These are phyloP conservation scores for Scutellaria barbata DNA, from an alignment of 257 asterid genomes.

Conservation along the genomic window DNA sequence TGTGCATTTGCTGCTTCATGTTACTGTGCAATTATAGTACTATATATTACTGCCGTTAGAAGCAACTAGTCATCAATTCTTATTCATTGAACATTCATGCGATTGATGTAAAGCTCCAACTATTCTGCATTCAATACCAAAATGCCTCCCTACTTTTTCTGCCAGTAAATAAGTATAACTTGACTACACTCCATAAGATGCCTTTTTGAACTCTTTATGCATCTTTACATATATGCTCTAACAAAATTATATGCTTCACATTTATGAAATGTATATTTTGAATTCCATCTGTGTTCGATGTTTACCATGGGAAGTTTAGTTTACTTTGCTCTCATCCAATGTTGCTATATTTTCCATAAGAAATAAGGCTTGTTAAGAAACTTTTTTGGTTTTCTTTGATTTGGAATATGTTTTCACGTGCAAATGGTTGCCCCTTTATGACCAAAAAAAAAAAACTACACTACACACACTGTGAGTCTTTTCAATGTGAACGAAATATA, in stretches of 20 bases:
- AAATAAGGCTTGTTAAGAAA: neutral
- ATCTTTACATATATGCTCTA: neutral
- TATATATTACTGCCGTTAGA: neutral
- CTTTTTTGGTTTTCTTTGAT: neutral
- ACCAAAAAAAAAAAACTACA: neutral
- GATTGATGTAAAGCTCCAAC: neutral
- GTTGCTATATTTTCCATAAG: neutral
- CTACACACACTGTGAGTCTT: neutral
- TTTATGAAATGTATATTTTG: neutral
- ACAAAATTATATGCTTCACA: constrained; percentile 1
- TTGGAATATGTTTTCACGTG: neutral
- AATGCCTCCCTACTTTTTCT: neutral
- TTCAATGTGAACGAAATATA: neutral
- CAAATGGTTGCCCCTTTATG: neutral
- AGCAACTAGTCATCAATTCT: constrained; percentile 1
- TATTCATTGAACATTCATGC: neutral
- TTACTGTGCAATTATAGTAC: neutral
- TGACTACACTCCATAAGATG: neutral
- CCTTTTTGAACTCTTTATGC: neutral
- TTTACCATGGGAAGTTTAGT: constrained; percentile 8
- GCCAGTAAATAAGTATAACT: neutral
- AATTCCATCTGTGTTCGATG: neutral
- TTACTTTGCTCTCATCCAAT: neutral
- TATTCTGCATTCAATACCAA: constrained; percentile 17
- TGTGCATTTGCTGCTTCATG: neutral